Percentiles rank a stretch among this genome's conserved stretches.
Evolutionary conservation across 768 basidiomycete genomes (phyloP).

Genomic region (Boletus speciosus): DNA sequence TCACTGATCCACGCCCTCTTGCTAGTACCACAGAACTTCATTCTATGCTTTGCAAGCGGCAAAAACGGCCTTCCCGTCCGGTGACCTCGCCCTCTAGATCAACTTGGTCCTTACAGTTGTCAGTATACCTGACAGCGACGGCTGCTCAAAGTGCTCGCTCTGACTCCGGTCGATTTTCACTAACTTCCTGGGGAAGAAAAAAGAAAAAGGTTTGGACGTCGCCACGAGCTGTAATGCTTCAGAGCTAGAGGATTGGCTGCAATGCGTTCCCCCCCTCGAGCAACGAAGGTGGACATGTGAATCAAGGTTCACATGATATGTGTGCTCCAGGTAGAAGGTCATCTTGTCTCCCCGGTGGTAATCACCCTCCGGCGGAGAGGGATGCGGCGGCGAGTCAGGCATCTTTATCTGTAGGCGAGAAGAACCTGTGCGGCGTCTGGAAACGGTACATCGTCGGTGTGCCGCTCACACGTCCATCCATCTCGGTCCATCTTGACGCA

Average conservation of each 20-base stretch:
- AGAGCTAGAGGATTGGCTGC: not conserved
- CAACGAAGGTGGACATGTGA: not conserved
- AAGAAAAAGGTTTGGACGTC: not conserved
- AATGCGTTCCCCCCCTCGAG: not conserved
- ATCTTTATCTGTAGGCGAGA: no score
- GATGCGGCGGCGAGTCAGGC: no score
- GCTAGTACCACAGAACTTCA: not conserved
- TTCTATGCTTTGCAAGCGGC: not conserved
- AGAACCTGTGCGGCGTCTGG: no score
- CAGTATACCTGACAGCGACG: not conserved
- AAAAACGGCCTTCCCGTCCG: not conserved
- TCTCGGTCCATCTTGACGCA: no score
- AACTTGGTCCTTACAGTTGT: not conserved
- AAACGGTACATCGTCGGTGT: no score
- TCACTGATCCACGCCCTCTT: not conserved
- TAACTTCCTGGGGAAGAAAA: no score
- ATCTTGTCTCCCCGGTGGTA: not conserved
- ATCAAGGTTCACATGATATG: not conserved
- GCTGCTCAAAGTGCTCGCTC: not conserved
- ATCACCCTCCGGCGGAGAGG: not conserved
- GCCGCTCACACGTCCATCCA: no score
- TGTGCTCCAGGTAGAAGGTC: not conserved
- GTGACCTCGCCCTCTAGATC: not conserved
- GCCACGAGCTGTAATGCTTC: not conserved
- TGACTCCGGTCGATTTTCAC: not conserved